A percentile compares a stretch with the other conserved stretches of the same genome.
phyloP scores from a whole-genome alignment of 495 filamentous ascomycete species.

The Penicillium roqueforti region DNA sequence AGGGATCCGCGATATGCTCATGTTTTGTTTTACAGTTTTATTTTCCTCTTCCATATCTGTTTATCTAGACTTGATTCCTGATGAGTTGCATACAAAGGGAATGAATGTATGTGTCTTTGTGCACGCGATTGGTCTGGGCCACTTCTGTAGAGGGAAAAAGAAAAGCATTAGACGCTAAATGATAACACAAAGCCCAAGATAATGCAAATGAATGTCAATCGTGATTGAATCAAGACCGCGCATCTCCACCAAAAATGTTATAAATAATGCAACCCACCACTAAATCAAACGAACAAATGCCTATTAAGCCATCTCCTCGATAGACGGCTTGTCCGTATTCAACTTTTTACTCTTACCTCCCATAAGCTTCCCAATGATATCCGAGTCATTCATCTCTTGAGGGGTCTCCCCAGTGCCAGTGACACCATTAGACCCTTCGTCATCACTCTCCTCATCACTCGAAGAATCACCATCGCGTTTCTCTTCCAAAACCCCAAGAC shows the following conservation, averaged over 20 bases:
- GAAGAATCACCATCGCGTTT: conserved; percentile 25
- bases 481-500: conserved; percentile 51
- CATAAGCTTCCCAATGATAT: conserved; percentile 41
- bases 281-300: background rate
- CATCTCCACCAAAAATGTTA: background rate
- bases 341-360: conserved; percentile 32
- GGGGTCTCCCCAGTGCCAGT: conserved; percentile 4
- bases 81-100: conserved; percentile 2
- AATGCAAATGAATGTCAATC: conserved; percentile 1
- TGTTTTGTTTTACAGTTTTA: conserved; percentile 9
- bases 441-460: conserved; percentile 16
- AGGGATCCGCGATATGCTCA: conserved; percentile 21
- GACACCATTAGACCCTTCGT: conserved; percentile 10
- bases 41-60: conserved; percentile 10
- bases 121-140: background rate
- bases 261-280: background rate
- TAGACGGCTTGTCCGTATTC: conserved; percentile 35
- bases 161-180: conserved; percentile 1
- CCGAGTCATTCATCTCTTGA: conserved; percentile 24
- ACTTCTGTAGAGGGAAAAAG: background rate
- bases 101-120: conserved; percentile 4
- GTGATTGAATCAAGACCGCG: background rate
- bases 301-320: conserved; percentile 40
- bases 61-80: conserved; percentile 20
- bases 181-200: background rate